These are phyloP conservation scores for Plasmodium billcollinsi DNA, from an alignment of 169 alveolate species.

Conservation along the genomic window DNA sequence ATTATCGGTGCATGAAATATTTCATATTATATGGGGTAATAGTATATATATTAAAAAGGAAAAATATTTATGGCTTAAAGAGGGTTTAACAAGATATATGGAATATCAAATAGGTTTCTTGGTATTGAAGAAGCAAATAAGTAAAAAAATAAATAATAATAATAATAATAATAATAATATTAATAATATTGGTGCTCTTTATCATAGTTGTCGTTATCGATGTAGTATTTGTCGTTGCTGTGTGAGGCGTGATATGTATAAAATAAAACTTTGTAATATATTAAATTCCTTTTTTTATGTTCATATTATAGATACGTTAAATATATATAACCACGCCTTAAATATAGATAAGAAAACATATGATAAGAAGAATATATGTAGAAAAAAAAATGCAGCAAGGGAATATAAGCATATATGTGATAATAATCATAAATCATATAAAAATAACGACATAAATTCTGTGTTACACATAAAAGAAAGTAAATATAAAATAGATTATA, in stretches of 20 bases:
- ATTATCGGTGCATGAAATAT: conserved; percentile 39
- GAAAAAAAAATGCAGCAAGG: background rate
- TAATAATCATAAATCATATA: background rate
- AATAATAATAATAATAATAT: no score
- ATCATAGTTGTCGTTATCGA: no score
- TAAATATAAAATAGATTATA: no score
- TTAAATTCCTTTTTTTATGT: conserved; percentile 48
- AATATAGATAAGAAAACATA: background rate
- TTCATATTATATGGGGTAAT: conserved; percentile 56
- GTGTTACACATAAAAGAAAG: no score
- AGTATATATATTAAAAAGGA: conserved; percentile 47
- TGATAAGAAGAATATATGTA: background rate
- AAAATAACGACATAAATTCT: no score
- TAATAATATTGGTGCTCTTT: no score
- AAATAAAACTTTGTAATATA: background rate
- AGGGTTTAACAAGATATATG: conserved; percentile 39
- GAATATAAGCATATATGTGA: background rate
- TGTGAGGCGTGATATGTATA: no score
- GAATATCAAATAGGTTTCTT: conserved; percentile 9
- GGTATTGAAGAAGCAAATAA: conserved; percentile 12
- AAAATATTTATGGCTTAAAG: conserved; percentile 48
- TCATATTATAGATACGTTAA: conserved; percentile 22
- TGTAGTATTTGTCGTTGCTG: no score
- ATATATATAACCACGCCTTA: conserved; percentile 38
- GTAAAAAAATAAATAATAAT: background rate